Conservation (phyloP, 2,329 filamentous ascomycete genomes). For the Arthrobotrys entomopaga region DNA sequence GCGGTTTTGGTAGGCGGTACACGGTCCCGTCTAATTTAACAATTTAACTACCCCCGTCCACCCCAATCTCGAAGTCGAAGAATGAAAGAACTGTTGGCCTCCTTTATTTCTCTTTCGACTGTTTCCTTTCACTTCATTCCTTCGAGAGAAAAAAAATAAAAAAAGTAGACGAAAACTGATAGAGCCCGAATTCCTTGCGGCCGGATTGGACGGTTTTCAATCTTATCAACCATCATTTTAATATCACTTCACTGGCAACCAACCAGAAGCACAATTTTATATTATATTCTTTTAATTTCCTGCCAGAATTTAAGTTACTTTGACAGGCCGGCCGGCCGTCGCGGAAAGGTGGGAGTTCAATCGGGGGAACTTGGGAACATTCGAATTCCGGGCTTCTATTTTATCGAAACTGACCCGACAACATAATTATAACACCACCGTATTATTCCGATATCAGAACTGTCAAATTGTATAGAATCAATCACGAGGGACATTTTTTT, state of each 20-base stretch:
- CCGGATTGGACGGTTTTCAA: no score
- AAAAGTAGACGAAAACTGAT: not conserved
- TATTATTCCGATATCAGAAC: conserved; percentile 16
- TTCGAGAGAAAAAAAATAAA: conserved; percentile 21
- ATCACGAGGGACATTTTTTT: no score
- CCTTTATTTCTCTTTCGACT: conserved; percentile 27
- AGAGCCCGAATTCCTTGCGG: no score
- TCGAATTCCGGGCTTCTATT: no score
- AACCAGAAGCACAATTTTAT: not conserved
- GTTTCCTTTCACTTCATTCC: not conserved
- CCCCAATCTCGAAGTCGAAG: conserved; percentile 8
- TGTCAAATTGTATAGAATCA: not conserved
- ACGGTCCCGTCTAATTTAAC: conserved; percentile 10
- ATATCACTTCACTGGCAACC: no score
- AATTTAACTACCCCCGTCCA: conserved; percentile 31
- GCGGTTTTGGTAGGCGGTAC: conserved; percentile 53
- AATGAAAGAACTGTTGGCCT: conserved; percentile 25
- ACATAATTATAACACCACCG: not conserved
- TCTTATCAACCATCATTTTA: no score
- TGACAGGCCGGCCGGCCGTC: conserved; percentile 7
- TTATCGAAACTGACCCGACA: conserved; percentile 12
- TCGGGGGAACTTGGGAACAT: not conserved
- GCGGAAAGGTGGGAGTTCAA: conserved; percentile 2
- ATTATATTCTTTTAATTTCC: conserved; percentile 1
- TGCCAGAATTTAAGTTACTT: conserved; percentile 2